Conservation (phyloP, 345 rosid genomes). For the Rhizophora mangle region DNA sequence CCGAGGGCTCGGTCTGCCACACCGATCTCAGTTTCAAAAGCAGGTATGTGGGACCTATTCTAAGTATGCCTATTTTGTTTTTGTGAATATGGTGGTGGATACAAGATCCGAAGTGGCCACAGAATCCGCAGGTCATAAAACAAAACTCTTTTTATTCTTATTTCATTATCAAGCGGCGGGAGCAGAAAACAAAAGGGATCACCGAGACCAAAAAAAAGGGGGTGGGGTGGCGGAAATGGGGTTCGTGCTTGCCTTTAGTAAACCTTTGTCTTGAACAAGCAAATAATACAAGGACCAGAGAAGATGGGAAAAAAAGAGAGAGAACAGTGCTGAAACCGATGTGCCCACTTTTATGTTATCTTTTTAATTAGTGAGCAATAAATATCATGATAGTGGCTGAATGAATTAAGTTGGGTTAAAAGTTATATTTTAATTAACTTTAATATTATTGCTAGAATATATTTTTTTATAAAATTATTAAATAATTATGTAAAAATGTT, state of each 20-base stretch:
- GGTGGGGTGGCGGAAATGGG: background rate
- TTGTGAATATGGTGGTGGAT: background rate
- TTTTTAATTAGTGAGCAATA: too few species aligned
- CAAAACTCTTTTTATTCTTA: background rate
- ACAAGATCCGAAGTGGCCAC: background rate
- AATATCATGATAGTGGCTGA: too few species aligned
- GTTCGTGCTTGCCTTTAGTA: background rate
- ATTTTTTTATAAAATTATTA: too few species aligned
- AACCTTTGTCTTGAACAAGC: conserved; percentile 13
- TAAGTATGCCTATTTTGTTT: background rate
- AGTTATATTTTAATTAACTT: too few species aligned
- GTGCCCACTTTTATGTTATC: conserved; percentile 5
- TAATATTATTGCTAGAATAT: too few species aligned
- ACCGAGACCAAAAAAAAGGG: background rate
- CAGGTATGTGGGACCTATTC: conserved; percentile 3
- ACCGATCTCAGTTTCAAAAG: conserved; percentile 12
- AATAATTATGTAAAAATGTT: too few species aligned
- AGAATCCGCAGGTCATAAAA: conserved; percentile 10
- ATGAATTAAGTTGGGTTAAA: too few species aligned
- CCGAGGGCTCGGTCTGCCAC: background rate
- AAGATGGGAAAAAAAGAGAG: background rate
- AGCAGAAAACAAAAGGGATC: background rate
- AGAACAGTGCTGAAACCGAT: conserved; percentile 12
- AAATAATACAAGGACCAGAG: conserved; percentile 3
- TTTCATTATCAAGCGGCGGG: conserved; percentile 4